A percentile compares a stretch with the other conserved stretches of the same genome.
Conservation (phyloP, 768 basidiomycete species). For the Trametes maxima region DNA sequence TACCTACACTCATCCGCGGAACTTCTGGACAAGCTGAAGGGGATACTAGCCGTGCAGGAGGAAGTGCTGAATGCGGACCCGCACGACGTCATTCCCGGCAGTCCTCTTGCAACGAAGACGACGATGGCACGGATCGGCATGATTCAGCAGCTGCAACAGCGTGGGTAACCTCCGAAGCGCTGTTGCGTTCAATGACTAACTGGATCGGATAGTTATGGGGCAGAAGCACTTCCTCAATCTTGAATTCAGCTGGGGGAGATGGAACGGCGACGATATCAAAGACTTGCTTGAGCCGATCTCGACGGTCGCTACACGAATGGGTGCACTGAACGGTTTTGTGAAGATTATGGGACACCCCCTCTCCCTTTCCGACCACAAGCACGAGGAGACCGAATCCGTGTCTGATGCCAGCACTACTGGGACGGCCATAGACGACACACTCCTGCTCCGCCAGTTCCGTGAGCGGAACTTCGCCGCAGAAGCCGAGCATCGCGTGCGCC, state of each 20-base stretch:
- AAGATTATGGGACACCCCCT: slow-evolving; percentile 30
- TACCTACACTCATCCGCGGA: slow-evolving; percentile 35
- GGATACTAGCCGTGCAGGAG: slow-evolving; percentile 38
- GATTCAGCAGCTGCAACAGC: slow-evolving; percentile 32
- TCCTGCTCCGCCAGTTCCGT: slow-evolving; percentile 39
- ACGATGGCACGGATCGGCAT: slow-evolving; percentile 24
- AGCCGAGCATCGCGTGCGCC: slow-evolving; percentile 32
- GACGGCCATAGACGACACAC: slow-evolving; percentile 35
- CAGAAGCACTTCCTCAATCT: slow-evolving; percentile 41
- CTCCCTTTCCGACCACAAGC: neutral
- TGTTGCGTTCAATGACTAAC: neutral
- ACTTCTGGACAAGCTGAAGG: slow-evolving; percentile 35
- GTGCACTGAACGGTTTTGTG: slow-evolving; percentile 39
- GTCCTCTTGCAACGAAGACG: slow-evolving; percentile 27
- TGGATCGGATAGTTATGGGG: slow-evolving; percentile 32
- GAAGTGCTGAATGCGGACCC: slow-evolving; percentile 29
- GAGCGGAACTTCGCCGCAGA: slow-evolving; percentile 33
- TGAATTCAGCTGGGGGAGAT: slow-evolving; percentile 49
- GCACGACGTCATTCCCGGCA: slow-evolving; percentile 27
- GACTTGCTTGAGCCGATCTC: slow-evolving; percentile 40
- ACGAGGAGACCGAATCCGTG: slow-evolving; percentile 8
- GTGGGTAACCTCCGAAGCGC: slow-evolving; percentile 27
- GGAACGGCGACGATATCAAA: slow-evolving; percentile 47
- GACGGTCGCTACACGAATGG: slow-evolving; percentile 38
- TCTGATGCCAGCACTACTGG: slow-evolving; percentile 17